Evolutionary conservation across 331 rosid species (phyloP).

Genomic region (Erythrophleum ivorense): DNA sequence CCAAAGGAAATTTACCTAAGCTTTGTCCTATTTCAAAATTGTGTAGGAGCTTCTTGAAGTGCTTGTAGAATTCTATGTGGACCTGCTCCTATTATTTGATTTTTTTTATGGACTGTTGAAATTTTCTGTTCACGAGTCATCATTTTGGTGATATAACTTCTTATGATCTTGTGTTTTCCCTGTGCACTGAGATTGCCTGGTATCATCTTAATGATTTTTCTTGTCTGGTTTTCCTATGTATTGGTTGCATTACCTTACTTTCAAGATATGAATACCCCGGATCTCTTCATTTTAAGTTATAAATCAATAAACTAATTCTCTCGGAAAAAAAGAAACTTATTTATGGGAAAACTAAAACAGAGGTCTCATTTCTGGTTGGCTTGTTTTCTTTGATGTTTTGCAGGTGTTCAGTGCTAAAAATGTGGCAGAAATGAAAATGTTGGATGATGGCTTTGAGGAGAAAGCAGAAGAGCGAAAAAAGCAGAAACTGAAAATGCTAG

Average conservation of each 20-base stretch:
- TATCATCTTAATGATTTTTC: not conserved
- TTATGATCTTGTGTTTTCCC: too few relatives aligned
- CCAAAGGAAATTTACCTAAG: not conserved
- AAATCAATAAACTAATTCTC: not conserved
- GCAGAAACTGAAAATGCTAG: slow-evolving; percentile 63
- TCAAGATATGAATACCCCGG: not conserved
- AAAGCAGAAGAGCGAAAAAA: slow-evolving; percentile 71
- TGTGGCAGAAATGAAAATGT: slow-evolving; percentile 81
- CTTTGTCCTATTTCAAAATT: not conserved
- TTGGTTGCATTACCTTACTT: not conserved
- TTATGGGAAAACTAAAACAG: not conserved
- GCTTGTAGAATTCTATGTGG: not conserved
- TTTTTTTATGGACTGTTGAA: too few relatives aligned
- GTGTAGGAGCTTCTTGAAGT: not conserved
- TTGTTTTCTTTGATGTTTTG: slow-evolving; percentile 18
- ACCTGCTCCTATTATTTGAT: too few relatives aligned
- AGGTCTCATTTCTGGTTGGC: not conserved
- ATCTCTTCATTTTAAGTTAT: not conserved
- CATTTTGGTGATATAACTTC: too few relatives aligned
- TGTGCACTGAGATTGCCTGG: too few relatives aligned
- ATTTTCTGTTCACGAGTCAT: too few relatives aligned
- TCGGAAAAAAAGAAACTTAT: not conserved
- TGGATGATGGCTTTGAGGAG: slow-evolving; percentile 82
- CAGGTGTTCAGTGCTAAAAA: slow-evolving; percentile 83
- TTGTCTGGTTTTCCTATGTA: not conserved